phyloP scores from a whole-genome alignment of 139 green algal genomes.

The Chlamydomonas incerta region DNA sequence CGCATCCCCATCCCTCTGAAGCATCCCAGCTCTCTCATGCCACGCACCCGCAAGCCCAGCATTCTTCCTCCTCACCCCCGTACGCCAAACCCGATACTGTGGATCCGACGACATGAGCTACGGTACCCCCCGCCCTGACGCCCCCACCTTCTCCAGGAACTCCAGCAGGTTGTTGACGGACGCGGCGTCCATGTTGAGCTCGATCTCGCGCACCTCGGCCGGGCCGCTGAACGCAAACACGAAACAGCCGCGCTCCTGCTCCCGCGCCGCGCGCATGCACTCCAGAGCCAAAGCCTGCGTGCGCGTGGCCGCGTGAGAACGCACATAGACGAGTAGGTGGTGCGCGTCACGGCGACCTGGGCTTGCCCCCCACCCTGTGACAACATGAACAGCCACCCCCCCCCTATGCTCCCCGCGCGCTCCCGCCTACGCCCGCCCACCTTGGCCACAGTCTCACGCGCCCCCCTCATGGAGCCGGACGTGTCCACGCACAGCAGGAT shows the following conservation, averaged over 20 bases:
- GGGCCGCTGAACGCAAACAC: conserved; percentile 82
- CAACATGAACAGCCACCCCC: too few relatives aligned
- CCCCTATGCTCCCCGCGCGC: too few relatives aligned
- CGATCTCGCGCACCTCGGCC: conserved; percentile 82
- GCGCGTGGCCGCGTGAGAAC: not conserved
- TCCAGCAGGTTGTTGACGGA: conserved; percentile 84
- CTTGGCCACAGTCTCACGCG: conserved; percentile 89
- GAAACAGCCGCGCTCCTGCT: conserved; percentile 88
- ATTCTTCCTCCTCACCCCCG: not conserved
- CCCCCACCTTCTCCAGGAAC: conserved; percentile 82
- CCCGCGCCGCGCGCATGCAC: conserved; percentile 69
- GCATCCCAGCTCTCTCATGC: not conserved
- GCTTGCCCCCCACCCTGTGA: too few relatives aligned
- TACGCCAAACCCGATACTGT: too few relatives aligned
- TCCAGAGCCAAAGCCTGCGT: conserved; percentile 62
- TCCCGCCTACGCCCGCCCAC: conserved; percentile 13
- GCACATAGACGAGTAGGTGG: too few relatives aligned
- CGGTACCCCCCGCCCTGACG: not conserved
- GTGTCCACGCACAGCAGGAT: conserved; percentile 96
- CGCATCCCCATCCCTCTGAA: not conserved
- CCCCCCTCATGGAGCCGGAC: conserved; percentile 61
- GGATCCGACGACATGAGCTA: too few relatives aligned
- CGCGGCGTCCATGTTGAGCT: conserved; percentile 81
- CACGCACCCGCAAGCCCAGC: not conserved
- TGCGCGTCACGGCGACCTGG: too few relatives aligned